Conservation (phyloP, 257 asterid genomes). For the Solanum appendiculatum region DNA sequence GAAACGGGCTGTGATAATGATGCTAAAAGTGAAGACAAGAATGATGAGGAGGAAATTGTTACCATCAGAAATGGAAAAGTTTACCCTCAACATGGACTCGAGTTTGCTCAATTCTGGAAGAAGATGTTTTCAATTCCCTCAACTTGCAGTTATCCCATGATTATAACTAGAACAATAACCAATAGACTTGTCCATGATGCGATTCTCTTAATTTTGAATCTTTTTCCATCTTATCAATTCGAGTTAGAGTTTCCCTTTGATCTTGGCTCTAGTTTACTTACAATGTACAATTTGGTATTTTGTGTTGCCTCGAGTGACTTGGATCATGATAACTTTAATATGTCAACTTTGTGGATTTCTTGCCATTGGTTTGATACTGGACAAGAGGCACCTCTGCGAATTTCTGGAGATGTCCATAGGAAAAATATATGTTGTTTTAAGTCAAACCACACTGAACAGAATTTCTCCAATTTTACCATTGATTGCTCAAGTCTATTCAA, state of each 20-base stretch:
- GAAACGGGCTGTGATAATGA: no score
- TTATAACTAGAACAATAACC: background rate
- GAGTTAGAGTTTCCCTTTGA: no score
- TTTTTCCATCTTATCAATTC: no score
- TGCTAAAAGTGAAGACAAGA: background rate
- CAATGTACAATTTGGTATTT: no score
- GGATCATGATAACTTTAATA: no score
- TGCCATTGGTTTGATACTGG: background rate
- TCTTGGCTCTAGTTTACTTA: no score
- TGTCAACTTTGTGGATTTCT: background rate
- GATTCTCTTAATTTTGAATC: background rate
- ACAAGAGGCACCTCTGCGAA: no score
- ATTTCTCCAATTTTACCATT: constrained; percentile 38
- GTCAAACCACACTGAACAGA: background rate
- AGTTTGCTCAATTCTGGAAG: no score
- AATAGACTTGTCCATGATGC: background rate
- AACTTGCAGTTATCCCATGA: background rate
- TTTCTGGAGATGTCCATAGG: background rate
- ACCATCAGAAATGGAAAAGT: no score
- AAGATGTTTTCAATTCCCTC: background rate
- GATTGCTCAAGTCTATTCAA: constrained; percentile 55
- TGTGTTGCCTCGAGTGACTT: no score
- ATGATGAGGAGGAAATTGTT: no score
- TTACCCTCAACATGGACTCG: no score
- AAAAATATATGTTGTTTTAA: background rate